Conservation (phyloP, 306 rosid species). For the Trifolium fragiferum region DNA sequence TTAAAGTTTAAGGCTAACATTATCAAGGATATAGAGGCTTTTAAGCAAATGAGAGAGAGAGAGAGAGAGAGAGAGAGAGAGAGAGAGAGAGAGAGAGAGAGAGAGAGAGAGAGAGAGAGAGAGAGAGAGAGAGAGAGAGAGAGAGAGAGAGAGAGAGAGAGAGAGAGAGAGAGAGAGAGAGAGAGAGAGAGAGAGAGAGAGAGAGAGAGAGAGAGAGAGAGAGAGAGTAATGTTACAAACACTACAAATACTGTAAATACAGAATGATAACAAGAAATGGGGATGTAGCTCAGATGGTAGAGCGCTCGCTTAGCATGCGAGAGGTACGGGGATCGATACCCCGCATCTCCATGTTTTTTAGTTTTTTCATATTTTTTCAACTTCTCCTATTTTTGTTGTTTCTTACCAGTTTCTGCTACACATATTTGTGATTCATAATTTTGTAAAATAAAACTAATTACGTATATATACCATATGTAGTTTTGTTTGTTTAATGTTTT, state of each 20-base stretch:
- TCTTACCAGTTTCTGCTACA: not conserved
- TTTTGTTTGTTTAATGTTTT: too few relatives aligned
- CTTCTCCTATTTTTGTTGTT: not conserved
- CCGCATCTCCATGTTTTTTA: not conserved
- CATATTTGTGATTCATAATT: too few relatives aligned
- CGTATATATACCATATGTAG: too few relatives aligned
- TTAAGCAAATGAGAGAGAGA: not conserved
- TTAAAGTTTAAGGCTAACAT: not conserved
- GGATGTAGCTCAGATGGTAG: conserved; percentile 99
- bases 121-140: not conserved
- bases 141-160: not conserved
- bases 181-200: not conserved
- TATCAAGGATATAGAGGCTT: not conserved
- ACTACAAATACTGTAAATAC: not conserved
- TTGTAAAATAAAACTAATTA: too few relatives aligned
- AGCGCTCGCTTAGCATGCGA: conserved; percentile 99
- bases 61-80: not conserved
- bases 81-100: not conserved
- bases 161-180: not conserved
- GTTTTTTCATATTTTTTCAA: not conserved
- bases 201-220: not conserved
- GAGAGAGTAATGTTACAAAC: not conserved
- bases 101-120: not conserved
- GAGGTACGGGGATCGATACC: conserved; percentile 95
- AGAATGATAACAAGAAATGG: not conserved